A percentile compares a stretch with the other conserved stretches of the same genome.
Conservation (phyloP, 441 rosid species). For the Francoa sonchifolia region DNA sequence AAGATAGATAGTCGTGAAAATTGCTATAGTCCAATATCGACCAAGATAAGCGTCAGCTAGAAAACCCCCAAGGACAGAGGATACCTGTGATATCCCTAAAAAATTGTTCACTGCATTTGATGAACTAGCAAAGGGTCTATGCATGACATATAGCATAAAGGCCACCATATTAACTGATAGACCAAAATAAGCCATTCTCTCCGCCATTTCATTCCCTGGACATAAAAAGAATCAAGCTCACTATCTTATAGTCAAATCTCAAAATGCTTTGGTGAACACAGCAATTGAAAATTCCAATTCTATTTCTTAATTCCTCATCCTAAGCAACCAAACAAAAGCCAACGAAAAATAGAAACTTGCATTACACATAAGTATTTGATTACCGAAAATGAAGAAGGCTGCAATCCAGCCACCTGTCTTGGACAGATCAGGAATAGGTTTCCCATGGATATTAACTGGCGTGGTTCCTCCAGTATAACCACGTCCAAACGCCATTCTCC, state of each 20-base stretch:
- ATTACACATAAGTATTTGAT: background rate
- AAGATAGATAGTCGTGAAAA: conserved; percentile 82
- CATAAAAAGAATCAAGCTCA: background rate
- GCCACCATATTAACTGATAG: conserved; percentile 92
- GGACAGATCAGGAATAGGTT: conserved; percentile 72
- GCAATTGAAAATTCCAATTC: no score
- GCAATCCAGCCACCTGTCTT: conserved; percentile 93
- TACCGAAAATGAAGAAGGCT: conserved; percentile 85
- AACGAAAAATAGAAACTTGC: background rate
- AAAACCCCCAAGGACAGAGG: conserved; percentile 88
- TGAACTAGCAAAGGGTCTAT: conserved; percentile 64
- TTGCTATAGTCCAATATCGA: conserved; percentile 86
- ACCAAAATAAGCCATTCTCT: conserved; percentile 89
- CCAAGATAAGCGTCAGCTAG: conserved; percentile 93
- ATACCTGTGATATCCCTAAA: conserved; percentile 82
- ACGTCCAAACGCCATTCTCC: conserved; percentile 67
- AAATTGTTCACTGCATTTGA: conserved; percentile 82
- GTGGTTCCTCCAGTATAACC: conserved; percentile 82
- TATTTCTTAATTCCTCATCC: background rate
- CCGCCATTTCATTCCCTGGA: conserved; percentile 96
- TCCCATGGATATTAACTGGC: conserved; percentile 69
- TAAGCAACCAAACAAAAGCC: conserved; percentile 8
- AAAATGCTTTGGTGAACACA: no score
- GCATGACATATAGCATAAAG: conserved; percentile 84
- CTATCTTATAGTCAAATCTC: no score